phyloP scores from a whole-genome alignment of 768 basidiomycete genomes.

The Tylopilus rubrobrunneus region DNA sequence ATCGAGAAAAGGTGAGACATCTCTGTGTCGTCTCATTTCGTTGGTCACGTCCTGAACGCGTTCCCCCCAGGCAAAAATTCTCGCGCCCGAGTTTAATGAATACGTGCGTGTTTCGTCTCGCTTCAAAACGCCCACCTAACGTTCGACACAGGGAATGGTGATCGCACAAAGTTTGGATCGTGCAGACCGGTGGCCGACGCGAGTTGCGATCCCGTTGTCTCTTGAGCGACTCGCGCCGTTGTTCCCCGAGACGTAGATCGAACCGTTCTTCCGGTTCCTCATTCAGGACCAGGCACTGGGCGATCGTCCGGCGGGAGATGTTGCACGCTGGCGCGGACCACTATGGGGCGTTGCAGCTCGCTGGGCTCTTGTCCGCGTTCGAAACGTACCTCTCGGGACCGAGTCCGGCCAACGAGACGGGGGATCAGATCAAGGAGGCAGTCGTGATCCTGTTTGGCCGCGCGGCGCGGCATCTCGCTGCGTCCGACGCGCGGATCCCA shows the following conservation, averaged over 20 bases:
- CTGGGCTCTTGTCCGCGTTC: constrained; percentile 75
- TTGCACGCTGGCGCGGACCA: constrained; percentile 81
- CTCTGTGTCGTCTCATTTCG: background rate
- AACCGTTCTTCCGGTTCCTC: constrained; percentile 78
- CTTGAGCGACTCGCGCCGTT: constrained; percentile 65
- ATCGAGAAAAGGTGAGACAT: constrained; percentile 69
- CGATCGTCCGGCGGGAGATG: constrained; percentile 88
- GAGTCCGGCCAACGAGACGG: constrained; percentile 60
- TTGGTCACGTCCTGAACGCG: background rate
- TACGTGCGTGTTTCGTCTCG: constrained; percentile 53
- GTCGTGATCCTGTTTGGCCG: constrained; percentile 94
- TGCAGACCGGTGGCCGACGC: constrained; percentile 82
- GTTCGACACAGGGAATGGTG: constrained; percentile 77
- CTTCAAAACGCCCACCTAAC: background rate
- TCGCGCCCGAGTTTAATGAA: constrained; percentile 90
- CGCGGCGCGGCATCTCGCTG: constrained; percentile 81
- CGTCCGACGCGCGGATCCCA: constrained; percentile 73
- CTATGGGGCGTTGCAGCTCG: constrained; percentile 70
- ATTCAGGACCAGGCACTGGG: constrained; percentile 85
- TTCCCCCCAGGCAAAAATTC: constrained; percentile 62
- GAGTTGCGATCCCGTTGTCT: constrained; percentile 67
- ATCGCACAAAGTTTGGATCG: constrained; percentile 85
- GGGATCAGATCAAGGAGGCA: constrained; percentile 90
- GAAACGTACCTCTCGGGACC: constrained; percentile 64
- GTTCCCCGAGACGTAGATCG: constrained; percentile 59